These are phyloP conservation scores for Syzygium aromaticum DNA, from an alignment of 345 rosid genomes.

Conservation along the genomic window DNA sequence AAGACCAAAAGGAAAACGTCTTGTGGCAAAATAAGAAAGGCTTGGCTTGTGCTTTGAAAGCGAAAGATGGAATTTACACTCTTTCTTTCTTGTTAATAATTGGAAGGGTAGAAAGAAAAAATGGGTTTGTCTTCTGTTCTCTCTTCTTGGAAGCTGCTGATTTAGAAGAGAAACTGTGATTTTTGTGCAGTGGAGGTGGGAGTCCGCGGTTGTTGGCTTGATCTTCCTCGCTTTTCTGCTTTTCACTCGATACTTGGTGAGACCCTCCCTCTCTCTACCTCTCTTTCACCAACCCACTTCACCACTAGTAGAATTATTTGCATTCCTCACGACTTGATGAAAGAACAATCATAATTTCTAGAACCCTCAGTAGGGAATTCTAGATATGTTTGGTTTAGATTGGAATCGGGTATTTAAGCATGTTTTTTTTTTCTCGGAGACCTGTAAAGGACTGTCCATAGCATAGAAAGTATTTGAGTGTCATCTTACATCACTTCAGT, in stretches of 20 bases:
- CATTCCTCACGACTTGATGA: not conserved
- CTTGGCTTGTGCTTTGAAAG: not conserved
- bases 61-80: not conserved
- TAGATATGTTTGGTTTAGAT: not conserved
- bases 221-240: slow-evolving; percentile 62
- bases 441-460: not conserved
- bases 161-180: not conserved
- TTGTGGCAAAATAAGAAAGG: not conserved
- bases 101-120: not conserved
- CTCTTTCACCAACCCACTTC: not conserved
- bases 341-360: not conserved
- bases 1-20: not conserved
- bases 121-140: not conserved
- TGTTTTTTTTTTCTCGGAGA: not conserved
- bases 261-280: not conserved
- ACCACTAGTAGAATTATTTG: too few species aligned
- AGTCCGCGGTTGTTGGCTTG: slow-evolving; percentile 55
- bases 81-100: not conserved
- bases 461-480: not conserved
- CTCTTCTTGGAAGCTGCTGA: not conserved
- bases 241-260: slow-evolving; percentile 55
- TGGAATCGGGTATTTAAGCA: not conserved
- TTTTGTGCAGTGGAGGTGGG: slow-evolving; percentile 70
- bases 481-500: not conserved
- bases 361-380: not conserved